Percentiles rank a stretch among this genome's conserved stretches.
These are phyloP conservation scores for Mycosarcoma maydis DNA, from an alignment of 1,284 basidiomycete species.

Conservation along the genomic window DNA sequence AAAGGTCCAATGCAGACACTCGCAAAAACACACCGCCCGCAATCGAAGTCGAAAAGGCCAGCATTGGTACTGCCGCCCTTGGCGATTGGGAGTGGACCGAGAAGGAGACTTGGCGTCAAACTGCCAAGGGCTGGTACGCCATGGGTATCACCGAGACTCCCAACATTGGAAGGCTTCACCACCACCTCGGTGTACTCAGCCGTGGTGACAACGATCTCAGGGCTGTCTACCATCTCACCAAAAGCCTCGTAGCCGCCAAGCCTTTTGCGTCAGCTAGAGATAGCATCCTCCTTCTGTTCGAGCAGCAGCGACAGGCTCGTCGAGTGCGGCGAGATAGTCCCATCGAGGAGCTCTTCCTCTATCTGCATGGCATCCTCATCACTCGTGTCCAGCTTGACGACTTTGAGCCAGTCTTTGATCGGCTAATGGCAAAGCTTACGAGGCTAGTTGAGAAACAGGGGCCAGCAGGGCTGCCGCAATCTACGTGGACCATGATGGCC, in stretches of 20 bases:
- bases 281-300: conserved; percentile 85
- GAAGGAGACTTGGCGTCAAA: conserved; percentile 87
- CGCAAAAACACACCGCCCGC: background rate
- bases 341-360: conserved; percentile 84
- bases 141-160: conserved; percentile 86
- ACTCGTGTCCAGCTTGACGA: conserved; percentile 92
- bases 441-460: conserved; percentile 18
- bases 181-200: conserved; percentile 89
- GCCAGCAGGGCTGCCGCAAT: conserved; percentile 69
- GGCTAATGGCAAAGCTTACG: conserved; percentile 81
- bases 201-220: conserved; percentile 79
- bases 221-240: conserved; percentile 91
- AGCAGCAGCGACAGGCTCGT: conserved; percentile 73
- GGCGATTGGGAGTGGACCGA: conserved; percentile 88
- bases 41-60: conserved; percentile 67
- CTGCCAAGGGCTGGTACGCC: conserved; percentile 92
- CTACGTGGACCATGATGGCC: conserved; percentile 96
- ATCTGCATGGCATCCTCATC: conserved; percentile 94
- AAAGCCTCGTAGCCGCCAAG: conserved; percentile 76
- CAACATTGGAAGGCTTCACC: conserved; percentile 88
- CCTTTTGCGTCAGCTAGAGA: conserved; percentile 87
- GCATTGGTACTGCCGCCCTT: conserved; percentile 86
- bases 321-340: conserved; percentile 75
- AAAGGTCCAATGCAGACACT: background rate
- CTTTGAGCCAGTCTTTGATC: conserved; percentile 80